phyloP scores from a whole-genome alignment of 2,329 filamentous ascomycete genomes.

The Diaporthe sp. region DNA sequence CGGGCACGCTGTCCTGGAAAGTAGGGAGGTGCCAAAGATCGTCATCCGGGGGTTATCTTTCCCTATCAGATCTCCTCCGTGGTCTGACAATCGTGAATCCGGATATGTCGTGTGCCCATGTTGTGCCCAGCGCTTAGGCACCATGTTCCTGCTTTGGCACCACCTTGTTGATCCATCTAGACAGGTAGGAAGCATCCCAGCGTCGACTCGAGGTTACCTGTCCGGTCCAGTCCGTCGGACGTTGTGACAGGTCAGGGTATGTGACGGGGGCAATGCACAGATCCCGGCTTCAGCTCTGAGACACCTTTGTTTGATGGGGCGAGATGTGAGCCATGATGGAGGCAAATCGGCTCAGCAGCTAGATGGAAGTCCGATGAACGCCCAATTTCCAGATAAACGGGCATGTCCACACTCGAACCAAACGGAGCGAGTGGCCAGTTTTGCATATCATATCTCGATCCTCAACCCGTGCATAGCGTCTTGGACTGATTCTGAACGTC shows the following conservation, averaged over 20 bases:
- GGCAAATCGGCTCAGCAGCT: background rate
- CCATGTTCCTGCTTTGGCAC: slow-evolving; percentile 32
- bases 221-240: background rate
- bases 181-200: background rate
- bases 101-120: slow-evolving; percentile 17
- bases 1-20: background rate
- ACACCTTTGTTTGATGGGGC: slow-evolving; percentile 26
- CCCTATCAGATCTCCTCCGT: slow-evolving; percentile 10
- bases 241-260: slow-evolving; percentile 4
- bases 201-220: background rate
- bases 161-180: background rate
- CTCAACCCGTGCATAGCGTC: background rate
- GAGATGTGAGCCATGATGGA: background rate
- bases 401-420: background rate
- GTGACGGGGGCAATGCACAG: background rate
- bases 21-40: slow-evolving; percentile 11
- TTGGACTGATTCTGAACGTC: background rate
- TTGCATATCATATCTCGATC: background rate
- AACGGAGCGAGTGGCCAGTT: background rate
- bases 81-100: slow-evolving; percentile 21
- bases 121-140: slow-evolving; percentile 14
- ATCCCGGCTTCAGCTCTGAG: slow-evolving; percentile 23
- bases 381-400: background rate
- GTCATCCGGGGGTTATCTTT: slow-evolving; percentile 7
- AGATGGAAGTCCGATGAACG: slow-evolving; percentile 8